Conservation (phyloP, 345 rosid species). For the Crucihimalaya himalaica region DNA sequence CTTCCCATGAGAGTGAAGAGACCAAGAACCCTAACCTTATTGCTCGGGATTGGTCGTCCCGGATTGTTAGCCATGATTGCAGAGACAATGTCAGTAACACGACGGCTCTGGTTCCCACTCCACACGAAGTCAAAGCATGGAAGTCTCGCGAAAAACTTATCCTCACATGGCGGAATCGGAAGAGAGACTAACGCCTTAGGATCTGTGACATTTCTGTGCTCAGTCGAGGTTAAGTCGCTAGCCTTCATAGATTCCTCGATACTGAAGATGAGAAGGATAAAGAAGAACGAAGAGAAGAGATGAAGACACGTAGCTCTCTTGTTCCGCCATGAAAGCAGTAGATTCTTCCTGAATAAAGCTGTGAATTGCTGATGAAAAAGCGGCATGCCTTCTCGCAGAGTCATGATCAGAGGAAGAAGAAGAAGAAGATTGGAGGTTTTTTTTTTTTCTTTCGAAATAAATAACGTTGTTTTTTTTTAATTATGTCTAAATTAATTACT, state of each 20-base stretch:
- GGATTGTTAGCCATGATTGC: constrained; percentile 75
- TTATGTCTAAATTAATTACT: background rate
- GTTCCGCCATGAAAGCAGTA: constrained; percentile 80
- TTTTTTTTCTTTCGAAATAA: background rate
- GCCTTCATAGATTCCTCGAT: constrained; percentile 55
- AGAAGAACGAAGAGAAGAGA: constrained; percentile 82
- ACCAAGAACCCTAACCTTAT: constrained; percentile 45
- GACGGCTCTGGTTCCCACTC: constrained; percentile 76
- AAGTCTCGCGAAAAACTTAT: constrained; percentile 51
- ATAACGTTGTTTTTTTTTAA: background rate
- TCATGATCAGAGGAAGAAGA: constrained; percentile 40
- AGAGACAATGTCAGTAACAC: constrained; percentile 42
- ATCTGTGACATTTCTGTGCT: constrained; percentile 40
- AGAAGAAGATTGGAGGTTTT: background rate
- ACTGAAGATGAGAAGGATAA: constrained; percentile 73
- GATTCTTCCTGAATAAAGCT: constrained; percentile 70
- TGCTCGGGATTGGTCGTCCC: constrained; percentile 57
- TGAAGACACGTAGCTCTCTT: constrained; percentile 73
- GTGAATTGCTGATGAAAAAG: constrained; percentile 62
- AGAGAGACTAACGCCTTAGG: constrained; percentile 52
- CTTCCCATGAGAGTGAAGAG: background rate
- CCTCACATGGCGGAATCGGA: constrained; percentile 82
- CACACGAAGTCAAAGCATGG: constrained; percentile 87
- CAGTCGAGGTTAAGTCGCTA: constrained; percentile 38
- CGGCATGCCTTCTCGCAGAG: constrained; percentile 46